Evolutionary conservation across 2,329 filamentous ascomycete genomes (phyloP).

Genomic region (Colletotrichum sp.): DNA sequence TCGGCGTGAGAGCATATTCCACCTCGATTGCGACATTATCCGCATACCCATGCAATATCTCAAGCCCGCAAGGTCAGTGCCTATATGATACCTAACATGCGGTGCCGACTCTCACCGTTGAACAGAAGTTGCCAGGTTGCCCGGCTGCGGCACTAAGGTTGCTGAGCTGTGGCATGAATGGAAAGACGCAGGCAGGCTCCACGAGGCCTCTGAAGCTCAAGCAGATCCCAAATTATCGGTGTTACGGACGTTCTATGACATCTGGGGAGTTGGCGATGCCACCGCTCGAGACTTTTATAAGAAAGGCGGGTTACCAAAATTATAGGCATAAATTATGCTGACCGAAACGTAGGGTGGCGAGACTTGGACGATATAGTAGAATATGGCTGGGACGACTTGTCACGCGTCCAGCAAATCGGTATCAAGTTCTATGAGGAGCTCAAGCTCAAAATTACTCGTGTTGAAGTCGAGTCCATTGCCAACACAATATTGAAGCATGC

Average conservation of each 20-base stretch:
- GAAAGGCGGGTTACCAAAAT: slow-evolving; percentile 43
- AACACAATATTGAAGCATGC: slow-evolving; percentile 70
- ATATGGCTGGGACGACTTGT: slow-evolving; percentile 76
- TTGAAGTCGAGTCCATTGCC: slow-evolving; percentile 75
- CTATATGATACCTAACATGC: neutral
- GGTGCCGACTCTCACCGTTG: neutral
- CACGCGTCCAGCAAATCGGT: slow-evolving; percentile 88
- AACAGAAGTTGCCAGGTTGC: slow-evolving; percentile 62
- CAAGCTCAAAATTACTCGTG: slow-evolving; percentile 69
- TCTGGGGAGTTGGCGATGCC: slow-evolving; percentile 89
- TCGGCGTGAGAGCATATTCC: slow-evolving; percentile 86
- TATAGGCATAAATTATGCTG: neutral
- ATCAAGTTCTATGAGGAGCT: slow-evolving; percentile 95
- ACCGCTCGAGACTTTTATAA: slow-evolving; percentile 84
- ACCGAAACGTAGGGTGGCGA: slow-evolving; percentile 64
- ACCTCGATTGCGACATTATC: slow-evolving; percentile 83
- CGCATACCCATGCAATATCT: slow-evolving; percentile 71
- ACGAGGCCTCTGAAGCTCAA: slow-evolving; percentile 68
- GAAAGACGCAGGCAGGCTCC: slow-evolving; percentile 61
- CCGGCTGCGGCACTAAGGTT: slow-evolving; percentile 83
- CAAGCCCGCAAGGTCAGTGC: slow-evolving; percentile 44
- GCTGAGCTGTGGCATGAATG: slow-evolving; percentile 80
- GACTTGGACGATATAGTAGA: slow-evolving; percentile 88
- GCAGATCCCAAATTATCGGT: slow-evolving; percentile 67
- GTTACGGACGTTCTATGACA: slow-evolving; percentile 76